These are phyloP conservation scores for Candida tropicalis DNA, from an alignment of 1,139 yeast species.

Conservation along the genomic window DNA sequence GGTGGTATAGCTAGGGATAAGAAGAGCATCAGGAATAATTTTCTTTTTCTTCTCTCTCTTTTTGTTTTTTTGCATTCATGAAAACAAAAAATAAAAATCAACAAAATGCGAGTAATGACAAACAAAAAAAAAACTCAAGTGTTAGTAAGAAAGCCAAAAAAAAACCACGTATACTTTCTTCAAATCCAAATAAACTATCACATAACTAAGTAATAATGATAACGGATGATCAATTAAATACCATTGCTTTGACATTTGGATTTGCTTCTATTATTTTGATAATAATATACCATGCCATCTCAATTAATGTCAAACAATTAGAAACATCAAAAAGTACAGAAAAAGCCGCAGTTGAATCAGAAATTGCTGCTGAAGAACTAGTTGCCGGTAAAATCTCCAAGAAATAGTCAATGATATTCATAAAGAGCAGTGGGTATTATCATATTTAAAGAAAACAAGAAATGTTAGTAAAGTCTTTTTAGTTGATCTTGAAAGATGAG, in stretches of 20 bases:
- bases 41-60: neutral
- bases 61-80: too few relatives aligned
- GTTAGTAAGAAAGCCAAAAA: neutral
- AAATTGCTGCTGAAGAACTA: conserved; percentile 1
- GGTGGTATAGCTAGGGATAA: too few relatives aligned
- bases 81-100: neutral
- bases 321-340: conserved; percentile 4
- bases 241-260: conserved; percentile 77
- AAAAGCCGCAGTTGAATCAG: neutral
- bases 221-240: conserved; percentile 75
- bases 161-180: neutral
- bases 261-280: conserved; percentile 71
- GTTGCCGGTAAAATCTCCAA: conserved; percentile 1
- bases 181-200: neutral
- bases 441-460: too few relatives aligned
- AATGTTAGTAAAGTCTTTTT: too few relatives aligned
- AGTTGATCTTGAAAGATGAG: too few relatives aligned
- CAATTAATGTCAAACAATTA: conserved; percentile 39
- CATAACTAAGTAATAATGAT: conserved; percentile 52
- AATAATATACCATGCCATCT: conserved; percentile 64
- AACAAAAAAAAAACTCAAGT: neutral
- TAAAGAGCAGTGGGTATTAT: too few relatives aligned
- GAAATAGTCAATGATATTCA: neutral
- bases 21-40: neutral
- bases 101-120: neutral